Base-by-base conservation (phyloP, 2,329 filamentous ascomycete genomes). In the Monilinia vaccinii-corymbosi region DNA sequence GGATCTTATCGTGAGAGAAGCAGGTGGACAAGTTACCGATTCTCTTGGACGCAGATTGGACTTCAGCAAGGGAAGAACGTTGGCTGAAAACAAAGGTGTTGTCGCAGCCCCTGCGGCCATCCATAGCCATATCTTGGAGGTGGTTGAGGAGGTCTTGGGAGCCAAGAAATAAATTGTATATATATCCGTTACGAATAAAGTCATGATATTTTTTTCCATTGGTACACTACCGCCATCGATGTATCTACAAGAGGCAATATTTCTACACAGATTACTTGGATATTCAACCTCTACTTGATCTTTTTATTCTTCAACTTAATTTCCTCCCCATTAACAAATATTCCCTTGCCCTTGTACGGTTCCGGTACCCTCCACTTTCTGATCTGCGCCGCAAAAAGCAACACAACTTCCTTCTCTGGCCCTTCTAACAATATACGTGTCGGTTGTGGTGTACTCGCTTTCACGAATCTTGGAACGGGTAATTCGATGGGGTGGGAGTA, bases 271-370 rank as follows among this genome's bases (percentile, higher is more conserved):
- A 21, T 52, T 38, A 44, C 32, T 18, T 21, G 13, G 11, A 53
- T 53, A 38, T 45, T 40, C 40, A 62, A 25, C 44, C 45, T 72
- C 78, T 85, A 94, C 81, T 92, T 93, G 75, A 93, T 91, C 83
- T 93, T 94, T 87, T 97, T 99, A 71, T 90, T 88, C 86, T 99
- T 99, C 75, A 99, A 75, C 81, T 88, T 96, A 77, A 99, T 97
- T 34, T 91, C 97, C 81, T 99, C 91, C 65, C 92, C 91, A 71
- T 97, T 95, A 69, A 99, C 87, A 73, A 97, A 99, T 69, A 99
- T 96, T 69, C 94, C 94, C 84, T 99, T 97, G 67, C 94, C 94
- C 84, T 99, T 99, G 77, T 99, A 99, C 66, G 94, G 94, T 77
- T 99, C 94, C 34, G 94, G 94, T 65, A 82, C 83, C 72, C 94